Evolutionary conservation across 345 rosid species (phyloP).

Genomic region (Anacardium occidentale): DNA sequence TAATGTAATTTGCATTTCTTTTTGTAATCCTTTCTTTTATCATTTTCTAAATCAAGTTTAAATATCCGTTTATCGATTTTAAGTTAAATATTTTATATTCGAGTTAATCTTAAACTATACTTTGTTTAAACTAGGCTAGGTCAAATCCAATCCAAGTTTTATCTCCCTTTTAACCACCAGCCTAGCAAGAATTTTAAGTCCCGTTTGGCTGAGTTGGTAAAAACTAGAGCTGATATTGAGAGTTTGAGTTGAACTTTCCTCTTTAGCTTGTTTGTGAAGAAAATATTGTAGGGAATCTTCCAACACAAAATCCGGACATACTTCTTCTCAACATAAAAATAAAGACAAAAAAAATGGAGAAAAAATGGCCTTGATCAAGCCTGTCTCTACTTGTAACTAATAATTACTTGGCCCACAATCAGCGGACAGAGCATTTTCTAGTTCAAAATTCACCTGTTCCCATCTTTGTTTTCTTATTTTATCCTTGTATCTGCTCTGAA

Average conservation of each 20-base stretch:
- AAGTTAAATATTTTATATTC: too few species aligned
- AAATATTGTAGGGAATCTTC: neutral
- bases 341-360: neutral
- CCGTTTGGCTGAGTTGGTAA: too few species aligned
- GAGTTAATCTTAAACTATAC: too few species aligned
- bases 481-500: neutral
- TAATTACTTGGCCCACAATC: neutral
- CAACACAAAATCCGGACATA: neutral
- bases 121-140: too few species aligned
- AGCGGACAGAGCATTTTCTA: conserved; percentile 1
- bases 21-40: too few species aligned
- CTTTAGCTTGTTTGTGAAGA: neutral
- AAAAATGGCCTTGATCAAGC: neutral
- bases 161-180: too few species aligned
- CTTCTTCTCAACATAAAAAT: neutral
- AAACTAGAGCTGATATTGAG: too few species aligned
- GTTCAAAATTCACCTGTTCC: conserved; percentile 15
- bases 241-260: neutral
- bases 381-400: neutral
- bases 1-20: too few species aligned
- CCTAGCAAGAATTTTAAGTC: too few species aligned
- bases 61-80: too few species aligned
- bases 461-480: conserved; percentile 4
- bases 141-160: too few species aligned
- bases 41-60: too few species aligned